Base-by-base conservation (phyloP, 495 filamentous ascomycete species). In the Bryoglossum gracile region DNA sequence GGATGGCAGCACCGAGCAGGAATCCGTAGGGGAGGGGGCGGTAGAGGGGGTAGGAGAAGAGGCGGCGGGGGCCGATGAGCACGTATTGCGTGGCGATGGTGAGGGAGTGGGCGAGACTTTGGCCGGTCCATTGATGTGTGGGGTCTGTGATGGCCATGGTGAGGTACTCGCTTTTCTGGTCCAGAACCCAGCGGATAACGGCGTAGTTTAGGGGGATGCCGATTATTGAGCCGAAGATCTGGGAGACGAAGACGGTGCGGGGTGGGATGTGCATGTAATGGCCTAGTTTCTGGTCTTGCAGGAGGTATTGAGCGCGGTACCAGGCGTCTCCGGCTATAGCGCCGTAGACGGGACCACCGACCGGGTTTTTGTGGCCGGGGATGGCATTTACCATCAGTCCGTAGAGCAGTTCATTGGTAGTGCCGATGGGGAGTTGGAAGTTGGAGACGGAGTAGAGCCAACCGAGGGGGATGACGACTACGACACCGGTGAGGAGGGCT, bases 221-320 rank as follows among this genome's bases (percentile, higher is more conserved):
- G 69, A 55, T 37, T 8, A 80, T 52, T 34, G 65, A 68, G 2
- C 76, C 68, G 14, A 80, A 55, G 30, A 81, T 75, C 51, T 84
- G 81, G 0, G 73, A 74, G 33, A 62, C 63, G 54, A 83, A 84
- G 32, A 78, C 77, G 2, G 79, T 65, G 2, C 75, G 68, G 3
- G 77, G 78, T 0, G 81, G 80, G 5, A 85, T 65, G 56, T 85
- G 84, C 76, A 83, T 82, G 57, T 85, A 85, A 62, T 83, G 80
- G 4, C 61, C 66, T 45, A 68, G 57, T 56, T 68, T 68, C 35
- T 64, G 63, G 46, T 68, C 66, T 41, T 68, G 66, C 0, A 66
- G 58, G 42, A 65, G 64, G 72, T 62, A 68, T 42, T 80, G 63
- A 11, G 72, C 79, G 51, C 82, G 77, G 39, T 65, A 70, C 63